Evolutionary conservation across 768 basidiomycete genomes (phyloP), one percentile per base, ranked within the genome.

Genomic region (Lentinula lateritia): DNA sequence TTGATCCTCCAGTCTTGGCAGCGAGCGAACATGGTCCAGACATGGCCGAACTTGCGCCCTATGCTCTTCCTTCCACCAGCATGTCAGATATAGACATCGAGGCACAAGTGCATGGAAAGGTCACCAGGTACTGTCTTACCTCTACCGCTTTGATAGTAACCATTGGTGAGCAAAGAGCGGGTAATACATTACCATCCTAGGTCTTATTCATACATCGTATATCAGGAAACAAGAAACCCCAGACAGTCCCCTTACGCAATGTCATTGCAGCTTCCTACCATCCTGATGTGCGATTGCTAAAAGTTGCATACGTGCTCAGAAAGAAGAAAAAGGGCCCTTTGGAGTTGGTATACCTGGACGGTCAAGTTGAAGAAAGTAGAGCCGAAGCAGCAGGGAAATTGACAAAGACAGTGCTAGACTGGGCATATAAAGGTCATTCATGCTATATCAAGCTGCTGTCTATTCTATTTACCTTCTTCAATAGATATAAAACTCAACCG

Each of bases 341-440:
- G 35, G 66, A 66, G 6, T 74, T 89, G 35, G 69, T 72, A 39
- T 74, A 77, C 28, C 53, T 84, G 42, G 75, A 74, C 15, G 86
- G 86, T 5, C 67, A 75, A 9, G 72, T 79, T 6, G 58, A 71
- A 34, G 72, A 74, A 9, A 72, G 69, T 1, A 72, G 80, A 52
- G 69, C 70, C 13, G 64, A 67, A 28, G 61, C 62, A 5, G 78
- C 78, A 2, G 63, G 72, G 18, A 74, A 80, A 54, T 93, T 90
- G 86, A 78, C 80, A 15, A 75, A 77, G 52, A 69, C 73, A 3
- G 70, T 90, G 20, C 80, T 88, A 76, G 72, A 78, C 6, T 69
- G 75, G 36, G 81, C 87, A 9, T 93, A 93, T 69, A 77, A 81
- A 67, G 87, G 92, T 87, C 62, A 54, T 75, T 28, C 3, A 28